Evolutionary conservation across 352 stramenopile species (phyloP).

Genomic region (Pythium periplocum): DNA sequence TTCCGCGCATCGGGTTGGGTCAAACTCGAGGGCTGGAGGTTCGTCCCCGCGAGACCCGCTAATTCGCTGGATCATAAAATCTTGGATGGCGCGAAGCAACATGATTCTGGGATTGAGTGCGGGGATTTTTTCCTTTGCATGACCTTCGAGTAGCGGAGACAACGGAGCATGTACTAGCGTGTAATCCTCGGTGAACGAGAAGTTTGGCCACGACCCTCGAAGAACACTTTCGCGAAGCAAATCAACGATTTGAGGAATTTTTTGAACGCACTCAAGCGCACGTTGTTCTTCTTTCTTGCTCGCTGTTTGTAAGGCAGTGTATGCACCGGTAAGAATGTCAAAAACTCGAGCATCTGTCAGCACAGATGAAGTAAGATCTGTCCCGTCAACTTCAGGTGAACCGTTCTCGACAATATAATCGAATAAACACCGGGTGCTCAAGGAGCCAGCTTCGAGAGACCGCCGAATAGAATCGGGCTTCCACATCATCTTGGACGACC

Average conservation of each 20-base stretch:
- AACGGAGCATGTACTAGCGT: constrained; percentile 62
- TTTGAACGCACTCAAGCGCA: constrained; percentile 66
- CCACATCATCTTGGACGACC: constrained; percentile 65
- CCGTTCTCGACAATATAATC: constrained; percentile 63
- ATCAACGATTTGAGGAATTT: constrained; percentile 49
- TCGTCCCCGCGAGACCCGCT: constrained; percentile 68
- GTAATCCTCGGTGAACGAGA: constrained; percentile 59
- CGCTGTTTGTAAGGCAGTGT: constrained; percentile 69
- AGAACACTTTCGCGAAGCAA: constrained; percentile 67
- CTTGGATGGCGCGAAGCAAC: constrained; percentile 76
- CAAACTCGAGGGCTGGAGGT: constrained; percentile 78
- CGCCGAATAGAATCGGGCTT: constrained; percentile 37
- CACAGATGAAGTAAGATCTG: constrained; percentile 23
- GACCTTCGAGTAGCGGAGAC: constrained; percentile 53
- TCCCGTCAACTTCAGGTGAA: constrained; percentile 44
- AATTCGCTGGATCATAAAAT: constrained; percentile 81
- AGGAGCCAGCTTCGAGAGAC: constrained; percentile 52
- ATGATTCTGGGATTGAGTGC: constrained; percentile 46
- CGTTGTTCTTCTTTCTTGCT: constrained; percentile 50
- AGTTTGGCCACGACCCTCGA: constrained; percentile 39
- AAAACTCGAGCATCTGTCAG: constrained; percentile 35
- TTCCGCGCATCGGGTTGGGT: constrained; percentile 80
- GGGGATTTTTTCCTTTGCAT: constrained; percentile 11
- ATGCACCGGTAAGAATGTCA: constrained; percentile 53
- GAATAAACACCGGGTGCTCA: constrained; percentile 61